These are phyloP conservation scores for Dillenia suffruticosa DNA, from an alignment of 164 flowering plant genomes.

Conservation along the genomic window DNA sequence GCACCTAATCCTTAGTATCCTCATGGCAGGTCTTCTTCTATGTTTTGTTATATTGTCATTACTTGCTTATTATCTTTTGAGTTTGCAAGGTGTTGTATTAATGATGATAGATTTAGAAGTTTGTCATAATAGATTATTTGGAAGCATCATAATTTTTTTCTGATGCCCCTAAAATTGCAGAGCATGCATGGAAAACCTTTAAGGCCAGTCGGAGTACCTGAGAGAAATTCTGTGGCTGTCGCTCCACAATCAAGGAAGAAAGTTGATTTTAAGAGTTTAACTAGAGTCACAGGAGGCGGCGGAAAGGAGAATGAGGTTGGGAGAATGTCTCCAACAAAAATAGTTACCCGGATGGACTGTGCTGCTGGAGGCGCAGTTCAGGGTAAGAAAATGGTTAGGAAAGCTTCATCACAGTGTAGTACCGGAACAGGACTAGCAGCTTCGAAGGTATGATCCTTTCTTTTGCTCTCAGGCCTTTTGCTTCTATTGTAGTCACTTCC, in stretches of 20 bases:
- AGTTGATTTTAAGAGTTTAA: conserved; percentile 1
- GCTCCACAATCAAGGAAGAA: conserved; percentile 15
- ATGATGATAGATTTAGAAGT: no score
- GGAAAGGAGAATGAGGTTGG: conserved; percentile 35
- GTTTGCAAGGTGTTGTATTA: no score
- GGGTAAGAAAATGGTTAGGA: conserved; percentile 16
- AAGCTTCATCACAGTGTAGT: conserved; percentile 6
- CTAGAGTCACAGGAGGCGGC: conserved; percentile 13
- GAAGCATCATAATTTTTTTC: neutral
- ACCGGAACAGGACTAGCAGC: conserved; percentile 13
- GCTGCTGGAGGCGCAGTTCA: conserved; percentile 12
- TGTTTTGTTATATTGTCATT: no score
- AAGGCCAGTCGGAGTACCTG: conserved; percentile 10
- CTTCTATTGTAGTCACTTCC: neutral
- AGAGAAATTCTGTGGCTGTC: conserved; percentile 11
- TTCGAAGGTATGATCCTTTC: conserved; percentile 23
- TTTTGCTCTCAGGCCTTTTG: conserved; percentile 2
- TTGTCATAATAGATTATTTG: neutral
- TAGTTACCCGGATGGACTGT: conserved; percentile 13
- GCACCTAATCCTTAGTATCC: no score
- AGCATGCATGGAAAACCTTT: conserved; percentile 19
- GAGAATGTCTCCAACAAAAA: conserved; percentile 12
- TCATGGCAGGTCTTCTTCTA: no score
- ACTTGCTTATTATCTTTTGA: no score
- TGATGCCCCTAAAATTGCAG: conserved; percentile 24